Percentiles rank a stretch among this genome's conserved stretches.
Evolutionary conservation across 257 asterid genomes (phyloP).

Genomic region (Capsicum chinense): DNA sequence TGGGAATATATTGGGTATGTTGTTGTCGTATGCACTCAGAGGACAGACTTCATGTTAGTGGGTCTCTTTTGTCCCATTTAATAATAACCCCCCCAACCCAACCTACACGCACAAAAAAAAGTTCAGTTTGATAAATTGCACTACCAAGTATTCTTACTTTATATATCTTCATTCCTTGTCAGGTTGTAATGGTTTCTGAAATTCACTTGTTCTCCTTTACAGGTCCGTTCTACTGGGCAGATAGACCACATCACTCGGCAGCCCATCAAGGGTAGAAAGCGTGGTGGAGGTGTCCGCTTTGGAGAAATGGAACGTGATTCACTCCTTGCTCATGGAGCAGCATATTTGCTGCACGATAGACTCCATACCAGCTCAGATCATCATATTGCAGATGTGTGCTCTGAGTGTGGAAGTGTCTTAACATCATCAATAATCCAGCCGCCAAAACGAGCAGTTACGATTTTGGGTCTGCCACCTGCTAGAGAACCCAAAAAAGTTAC

Average conservation of each 20-base stretch:
- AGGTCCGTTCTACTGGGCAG: conserved; percentile 96
- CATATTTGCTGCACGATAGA: conserved; percentile 89
- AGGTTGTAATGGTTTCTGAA: background rate
- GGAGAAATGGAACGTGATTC: conserved; percentile 99
- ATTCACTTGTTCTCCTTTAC: conserved; percentile 26
- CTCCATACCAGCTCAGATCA: conserved; percentile 91
- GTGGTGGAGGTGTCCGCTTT: conserved; percentile 95
- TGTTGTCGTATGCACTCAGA: background rate
- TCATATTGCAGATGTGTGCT: conserved; percentile 90
- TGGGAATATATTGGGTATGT: no score
- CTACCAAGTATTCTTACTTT: background rate
- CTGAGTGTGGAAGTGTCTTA: conserved; percentile 85
- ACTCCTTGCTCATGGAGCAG: conserved; percentile 95
- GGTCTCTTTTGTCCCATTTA: background rate
- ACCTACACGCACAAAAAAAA: background rate
- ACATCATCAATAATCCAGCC: conserved; percentile 67
- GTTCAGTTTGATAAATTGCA: background rate
- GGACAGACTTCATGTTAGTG: conserved; percentile 17
- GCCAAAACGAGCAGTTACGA: conserved; percentile 50
- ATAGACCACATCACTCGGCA: conserved; percentile 86
- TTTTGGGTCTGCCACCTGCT: conserved; percentile 60
- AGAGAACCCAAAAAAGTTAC: conserved; percentile 64
- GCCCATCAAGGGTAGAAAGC: conserved; percentile 94
- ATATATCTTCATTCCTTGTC: background rate
- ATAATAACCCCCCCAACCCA: background rate